These are phyloP conservation scores for Phaffomyces opuntiae DNA, from an alignment of 805 yeast genomes.

Conservation along the genomic window DNA sequence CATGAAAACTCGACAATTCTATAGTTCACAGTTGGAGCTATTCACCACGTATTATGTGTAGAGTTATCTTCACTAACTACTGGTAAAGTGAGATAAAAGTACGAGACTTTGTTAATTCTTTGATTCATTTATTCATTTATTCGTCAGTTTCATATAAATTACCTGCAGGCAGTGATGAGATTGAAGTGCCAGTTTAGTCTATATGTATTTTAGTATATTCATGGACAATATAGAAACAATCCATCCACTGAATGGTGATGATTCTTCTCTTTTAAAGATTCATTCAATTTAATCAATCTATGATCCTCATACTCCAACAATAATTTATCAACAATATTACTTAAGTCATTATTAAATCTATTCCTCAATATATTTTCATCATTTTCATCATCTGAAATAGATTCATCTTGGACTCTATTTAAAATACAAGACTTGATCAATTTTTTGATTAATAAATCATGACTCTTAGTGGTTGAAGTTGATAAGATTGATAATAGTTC, in stretches of 20 bases:
- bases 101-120: no score
- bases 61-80: no score
- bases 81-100: no score
- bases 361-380: conserved; percentile 2
- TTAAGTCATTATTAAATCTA: conserved; percentile 7
- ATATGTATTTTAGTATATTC: no score
- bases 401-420: conserved; percentile 1
- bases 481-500: not conserved
- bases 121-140: no score
- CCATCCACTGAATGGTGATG: not conserved
- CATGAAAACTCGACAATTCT: no score
- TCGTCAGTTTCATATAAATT: no score
- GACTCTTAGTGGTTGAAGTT: not conserved
- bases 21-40: no score
- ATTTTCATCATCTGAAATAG: not conserved
- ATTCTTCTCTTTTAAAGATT: conserved; percentile 1
- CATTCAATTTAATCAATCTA: not conserved
- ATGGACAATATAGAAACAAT: no score
- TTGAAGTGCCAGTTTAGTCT: no score
- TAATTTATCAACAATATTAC: not conserved
- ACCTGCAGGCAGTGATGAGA: no score
- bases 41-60: no score
- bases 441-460: not conserved
- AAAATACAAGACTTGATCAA: conserved; percentile 3
- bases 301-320: not conserved